These are phyloP conservation scores for Exophiala spinifera DNA, from an alignment of 2,329 filamentous ascomycete genomes.

Conservation along the genomic window DNA sequence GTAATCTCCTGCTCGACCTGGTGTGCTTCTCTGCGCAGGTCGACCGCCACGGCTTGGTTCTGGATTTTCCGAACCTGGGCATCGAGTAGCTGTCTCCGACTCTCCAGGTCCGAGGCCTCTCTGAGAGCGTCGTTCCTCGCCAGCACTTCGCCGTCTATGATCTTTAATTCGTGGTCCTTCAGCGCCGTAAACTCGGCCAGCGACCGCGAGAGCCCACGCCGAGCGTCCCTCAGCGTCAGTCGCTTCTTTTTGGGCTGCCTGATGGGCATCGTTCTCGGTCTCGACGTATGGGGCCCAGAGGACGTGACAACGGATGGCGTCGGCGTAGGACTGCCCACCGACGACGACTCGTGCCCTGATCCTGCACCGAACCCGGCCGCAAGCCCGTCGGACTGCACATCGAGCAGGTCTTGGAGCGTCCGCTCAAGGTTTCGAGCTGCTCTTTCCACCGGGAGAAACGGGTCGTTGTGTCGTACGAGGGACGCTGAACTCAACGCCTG, in stretches of 20 bases:
- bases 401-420: slow-evolving; percentile 57
- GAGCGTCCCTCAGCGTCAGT: slow-evolving; percentile 52
- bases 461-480: slow-evolving; percentile 32
- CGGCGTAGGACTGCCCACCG: slow-evolving; percentile 48
- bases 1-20: slow-evolving; percentile 56
- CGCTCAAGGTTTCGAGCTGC: slow-evolving; percentile 54
- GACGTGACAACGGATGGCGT: slow-evolving; percentile 35
- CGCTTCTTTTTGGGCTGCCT: slow-evolving; percentile 43
- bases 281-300: slow-evolving; percentile 32
- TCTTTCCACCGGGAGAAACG: slow-evolving; percentile 51
- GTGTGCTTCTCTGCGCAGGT: slow-evolving; percentile 51
- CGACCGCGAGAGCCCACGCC: slow-evolving; percentile 55
- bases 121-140: slow-evolving; percentile 47
- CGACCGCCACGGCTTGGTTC: slow-evolving; percentile 43
- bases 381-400: slow-evolving; percentile 59
- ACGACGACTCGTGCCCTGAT: slow-evolving; percentile 42
- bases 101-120: slow-evolving; percentile 51
- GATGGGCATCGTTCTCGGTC: slow-evolving; percentile 38
- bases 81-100: slow-evolving; percentile 50
- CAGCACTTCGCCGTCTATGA: slow-evolving; percentile 46
- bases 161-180: slow-evolving; percentile 55
- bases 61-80: slow-evolving; percentile 50
- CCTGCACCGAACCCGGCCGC: slow-evolving; percentile 45
- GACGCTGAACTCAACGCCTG: slow-evolving; percentile 17
- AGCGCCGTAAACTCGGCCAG: slow-evolving; percentile 56